Evolutionary conservation across 2,329 filamentous ascomycete genomes (phyloP).

Genomic region (Ascochyta clinopodiicola): DNA sequence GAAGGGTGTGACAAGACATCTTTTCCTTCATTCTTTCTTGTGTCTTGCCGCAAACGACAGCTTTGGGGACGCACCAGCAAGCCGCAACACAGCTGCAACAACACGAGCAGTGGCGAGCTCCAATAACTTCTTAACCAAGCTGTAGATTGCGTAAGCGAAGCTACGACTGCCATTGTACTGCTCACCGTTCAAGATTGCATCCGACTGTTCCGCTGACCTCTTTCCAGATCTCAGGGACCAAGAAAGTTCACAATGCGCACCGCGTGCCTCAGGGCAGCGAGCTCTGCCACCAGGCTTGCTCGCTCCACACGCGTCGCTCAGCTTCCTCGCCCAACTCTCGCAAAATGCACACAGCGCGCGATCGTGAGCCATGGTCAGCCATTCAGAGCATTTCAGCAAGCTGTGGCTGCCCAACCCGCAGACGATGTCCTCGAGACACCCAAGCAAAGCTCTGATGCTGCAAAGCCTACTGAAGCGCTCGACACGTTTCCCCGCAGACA

Average conservation of each 20-base stretch:
- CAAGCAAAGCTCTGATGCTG: constrained; percentile 24
- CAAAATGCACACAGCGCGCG: constrained; percentile 25
- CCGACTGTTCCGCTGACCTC: constrained; percentile 5
- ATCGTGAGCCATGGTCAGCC: constrained; percentile 24
- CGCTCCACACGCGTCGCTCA: constrained; percentile 28
- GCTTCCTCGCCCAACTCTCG: constrained; percentile 29
- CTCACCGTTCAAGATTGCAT: not conserved
- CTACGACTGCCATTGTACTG: constrained; percentile 1
- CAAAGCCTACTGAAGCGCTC: constrained; percentile 52
- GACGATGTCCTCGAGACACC: constrained; percentile 42
- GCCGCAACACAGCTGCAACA: constrained; percentile 1
- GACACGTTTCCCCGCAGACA: constrained; percentile 81
- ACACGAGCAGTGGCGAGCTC: constrained; percentile 5
- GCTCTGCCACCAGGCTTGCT: constrained; percentile 35
- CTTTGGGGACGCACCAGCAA: not conserved
- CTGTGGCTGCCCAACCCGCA: constrained; percentile 25
- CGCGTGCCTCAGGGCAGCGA: constrained; percentile 41
- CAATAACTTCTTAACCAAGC: not conserved
- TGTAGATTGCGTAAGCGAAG: constrained; percentile 3
- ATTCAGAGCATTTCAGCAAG: constrained; percentile 33
- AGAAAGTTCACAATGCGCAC: constrained; percentile 36
- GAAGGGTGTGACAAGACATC: not conserved
- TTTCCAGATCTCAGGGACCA: constrained; percentile 9
- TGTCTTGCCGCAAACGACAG: constrained; percentile 2
- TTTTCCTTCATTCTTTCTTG: constrained; percentile 5